These are phyloP conservation scores for Lepidium africanum DNA, from an alignment of 345 rosid species.

Conservation along the genomic window DNA sequence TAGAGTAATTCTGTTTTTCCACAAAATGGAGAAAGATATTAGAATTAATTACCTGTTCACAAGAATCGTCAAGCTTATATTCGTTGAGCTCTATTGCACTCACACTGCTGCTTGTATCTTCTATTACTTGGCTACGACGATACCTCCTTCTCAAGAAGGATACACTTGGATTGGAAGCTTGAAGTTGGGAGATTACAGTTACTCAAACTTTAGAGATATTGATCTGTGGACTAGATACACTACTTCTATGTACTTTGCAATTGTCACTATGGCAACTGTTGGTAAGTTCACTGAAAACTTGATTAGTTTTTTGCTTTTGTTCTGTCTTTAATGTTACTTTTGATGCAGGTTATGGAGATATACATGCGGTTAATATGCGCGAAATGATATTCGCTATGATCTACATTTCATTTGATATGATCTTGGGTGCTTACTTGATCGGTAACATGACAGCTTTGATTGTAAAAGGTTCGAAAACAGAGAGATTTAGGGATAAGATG, in stretches of 20 bases:
- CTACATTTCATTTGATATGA: slow-evolving; percentile 81
- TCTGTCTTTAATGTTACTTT: background rate
- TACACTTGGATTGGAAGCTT: slow-evolving; percentile 92
- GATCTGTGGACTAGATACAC: slow-evolving; percentile 69
- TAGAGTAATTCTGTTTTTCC: slow-evolving; percentile 54
- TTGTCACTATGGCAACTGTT: slow-evolving; percentile 91
- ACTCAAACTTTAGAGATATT: slow-evolving; percentile 55
- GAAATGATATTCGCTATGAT: slow-evolving; percentile 86
- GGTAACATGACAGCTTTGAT: slow-evolving; percentile 94
- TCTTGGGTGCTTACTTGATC: slow-evolving; percentile 79
- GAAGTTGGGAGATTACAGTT: slow-evolving; percentile 64
- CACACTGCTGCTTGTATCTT: slow-evolving; percentile 92
- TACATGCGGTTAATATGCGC: slow-evolving; percentile 79
- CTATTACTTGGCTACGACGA: slow-evolving; percentile 83
- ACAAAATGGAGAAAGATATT: slow-evolving; percentile 76
- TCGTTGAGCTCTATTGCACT: slow-evolving; percentile 79
- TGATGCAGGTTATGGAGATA: slow-evolving; percentile 75
- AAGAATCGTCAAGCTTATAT: slow-evolving; percentile 76
- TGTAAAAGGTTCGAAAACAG: slow-evolving; percentile 88
- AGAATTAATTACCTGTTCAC: slow-evolving; percentile 76
- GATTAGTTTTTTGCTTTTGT: background rate
- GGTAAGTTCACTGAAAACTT: slow-evolving; percentile 33
- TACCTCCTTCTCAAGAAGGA: slow-evolving; percentile 68
- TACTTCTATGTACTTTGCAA: slow-evolving; percentile 73
- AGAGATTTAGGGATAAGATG: slow-evolving; percentile 70